A percentile compares a stretch with the other conserved stretches of the same genome.
phyloP scores from a whole-genome alignment of 2,329 filamentous ascomycete species.

The Lachnellula cervina region DNA sequence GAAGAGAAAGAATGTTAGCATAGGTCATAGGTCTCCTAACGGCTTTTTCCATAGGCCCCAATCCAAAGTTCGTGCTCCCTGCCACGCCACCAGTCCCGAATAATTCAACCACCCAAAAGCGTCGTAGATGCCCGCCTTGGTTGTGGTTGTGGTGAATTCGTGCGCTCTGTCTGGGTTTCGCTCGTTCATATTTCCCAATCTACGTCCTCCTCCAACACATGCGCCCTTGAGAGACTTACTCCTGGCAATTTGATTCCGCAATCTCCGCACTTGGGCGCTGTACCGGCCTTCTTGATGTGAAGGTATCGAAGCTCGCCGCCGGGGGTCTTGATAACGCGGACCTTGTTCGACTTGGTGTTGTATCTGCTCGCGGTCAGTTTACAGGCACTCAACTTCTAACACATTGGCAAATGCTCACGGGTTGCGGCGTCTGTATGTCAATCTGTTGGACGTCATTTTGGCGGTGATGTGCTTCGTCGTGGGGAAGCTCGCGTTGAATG shows the following conservation, averaged over 20 bases:
- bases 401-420: constrained; percentile 49
- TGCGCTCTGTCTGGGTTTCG: background rate
- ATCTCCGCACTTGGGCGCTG: constrained; percentile 98
- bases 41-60: no score
- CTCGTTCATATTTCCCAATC: background rate
- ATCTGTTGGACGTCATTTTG: constrained; percentile 50
- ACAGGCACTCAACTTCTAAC: background rate
- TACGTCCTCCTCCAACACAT: background rate
- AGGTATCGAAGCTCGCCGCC: constrained; percentile 93
- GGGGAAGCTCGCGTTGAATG: constrained; percentile 32
- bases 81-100: no score
- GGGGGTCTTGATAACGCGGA: constrained; percentile 92
- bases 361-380: constrained; percentile 54
- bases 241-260: constrained; percentile 96
- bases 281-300: constrained; percentile 99
- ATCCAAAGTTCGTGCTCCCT: no score
- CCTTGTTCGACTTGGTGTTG: constrained; percentile 98
- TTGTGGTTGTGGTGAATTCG: no score
- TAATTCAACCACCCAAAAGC: no score
- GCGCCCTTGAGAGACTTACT: constrained; percentile 59
- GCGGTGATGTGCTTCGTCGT: constrained; percentile 30
- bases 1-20: constrained; percentile 29
- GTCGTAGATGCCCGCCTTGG: no score
- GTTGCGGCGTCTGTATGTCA: constrained; percentile 61
- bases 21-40: background rate